These are phyloP conservation scores for Podila minutissima DNA, from an alignment of 192 early-diverging fungal genomes.

Conservation along the genomic window DNA sequence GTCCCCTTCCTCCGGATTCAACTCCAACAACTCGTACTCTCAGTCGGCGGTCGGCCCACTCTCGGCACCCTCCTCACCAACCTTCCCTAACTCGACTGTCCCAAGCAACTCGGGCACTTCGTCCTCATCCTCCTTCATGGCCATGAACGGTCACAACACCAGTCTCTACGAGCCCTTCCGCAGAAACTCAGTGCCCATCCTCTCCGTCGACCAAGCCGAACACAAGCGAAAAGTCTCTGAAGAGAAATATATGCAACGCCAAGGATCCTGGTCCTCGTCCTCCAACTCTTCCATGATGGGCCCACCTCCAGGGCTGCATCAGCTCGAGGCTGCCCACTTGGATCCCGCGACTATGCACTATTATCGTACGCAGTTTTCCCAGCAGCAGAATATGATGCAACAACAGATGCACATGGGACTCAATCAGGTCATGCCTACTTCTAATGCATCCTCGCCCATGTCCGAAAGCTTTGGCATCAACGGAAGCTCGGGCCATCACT, in stretches of 20 bases:
- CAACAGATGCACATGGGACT: neutral
- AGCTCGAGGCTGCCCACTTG: conserved; percentile 31
- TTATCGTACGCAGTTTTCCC: conserved; percentile 47
- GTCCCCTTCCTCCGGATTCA: conserved; percentile 5
- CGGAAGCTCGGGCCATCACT: conserved; percentile 10
- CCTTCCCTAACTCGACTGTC: conserved; percentile 12
- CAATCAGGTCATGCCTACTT: conserved; percentile 40
- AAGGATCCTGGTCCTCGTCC: conserved; percentile 46
- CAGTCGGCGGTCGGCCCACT: conserved; percentile 27
- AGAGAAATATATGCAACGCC: conserved; percentile 46
- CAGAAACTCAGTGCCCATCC: conserved; percentile 46
- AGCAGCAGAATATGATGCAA: conserved; percentile 19
- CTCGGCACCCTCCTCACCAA: conserved; percentile 38
- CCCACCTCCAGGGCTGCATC: conserved; percentile 36
- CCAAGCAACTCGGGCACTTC: conserved; percentile 3
- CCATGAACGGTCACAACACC: conserved; percentile 40
- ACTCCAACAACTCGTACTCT: conserved; percentile 11
- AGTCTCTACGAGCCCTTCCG: conserved; percentile 44
- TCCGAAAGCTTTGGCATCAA: conserved; percentile 29
- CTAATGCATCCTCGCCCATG: conserved; percentile 35
- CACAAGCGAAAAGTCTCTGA: conserved; percentile 48
- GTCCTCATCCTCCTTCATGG: conserved; percentile 31
- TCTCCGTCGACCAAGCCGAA: conserved; percentile 41
- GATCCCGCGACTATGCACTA: conserved; percentile 52
- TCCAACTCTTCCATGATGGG: conserved; percentile 10